phyloP scores from a whole-genome alignment of 768 basidiomycete species.

The Boletellus emodensis region DNA sequence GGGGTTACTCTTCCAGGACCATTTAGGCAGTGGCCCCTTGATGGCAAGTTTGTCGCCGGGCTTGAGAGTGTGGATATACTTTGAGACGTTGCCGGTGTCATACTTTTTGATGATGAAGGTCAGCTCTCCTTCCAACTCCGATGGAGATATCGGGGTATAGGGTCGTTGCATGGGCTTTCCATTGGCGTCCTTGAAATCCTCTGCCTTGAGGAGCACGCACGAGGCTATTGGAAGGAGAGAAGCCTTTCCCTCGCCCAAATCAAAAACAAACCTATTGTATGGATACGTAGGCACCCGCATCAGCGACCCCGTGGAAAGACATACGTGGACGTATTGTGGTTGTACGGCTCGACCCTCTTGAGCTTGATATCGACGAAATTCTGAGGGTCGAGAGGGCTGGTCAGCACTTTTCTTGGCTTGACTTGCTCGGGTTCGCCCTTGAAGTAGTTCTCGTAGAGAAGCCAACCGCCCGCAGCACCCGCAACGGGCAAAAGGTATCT shows the following conservation, averaged over 20 bases:
- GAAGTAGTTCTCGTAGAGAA: slow-evolving; percentile 51
- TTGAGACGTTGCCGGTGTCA: slow-evolving; percentile 78
- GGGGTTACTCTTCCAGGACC: slow-evolving; percentile 70
- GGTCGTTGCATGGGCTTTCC: slow-evolving; percentile 88
- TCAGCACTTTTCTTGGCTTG: slow-evolving; percentile 41
- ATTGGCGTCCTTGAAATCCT: slow-evolving; percentile 66
- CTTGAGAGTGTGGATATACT: slow-evolving; percentile 76
- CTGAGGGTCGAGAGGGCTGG: slow-evolving; percentile 70
- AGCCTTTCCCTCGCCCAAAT: slow-evolving; percentile 72
- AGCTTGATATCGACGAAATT: slow-evolving; percentile 80
- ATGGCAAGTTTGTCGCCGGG: slow-evolving; percentile 78
- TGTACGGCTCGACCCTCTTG: slow-evolving; percentile 78
- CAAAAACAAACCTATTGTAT: slow-evolving; percentile 64
- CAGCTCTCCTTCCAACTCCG: slow-evolving; percentile 72
- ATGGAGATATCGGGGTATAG: slow-evolving; percentile 87
- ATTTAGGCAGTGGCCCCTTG: slow-evolving; percentile 91
- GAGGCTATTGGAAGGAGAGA: slow-evolving; percentile 78
- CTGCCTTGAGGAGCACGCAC: slow-evolving; percentile 72
- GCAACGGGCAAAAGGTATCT: slow-evolving; percentile 36
- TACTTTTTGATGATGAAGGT: slow-evolving; percentile 82
- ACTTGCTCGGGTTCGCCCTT: slow-evolving; percentile 28
- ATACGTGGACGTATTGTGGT: slow-evolving; percentile 87
- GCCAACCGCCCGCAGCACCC: slow-evolving; percentile 40
- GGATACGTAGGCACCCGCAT: neutral
- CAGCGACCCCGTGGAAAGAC: slow-evolving; percentile 14